These are phyloP conservation scores for Arthrobotrys musiformis DNA, from an alignment of 2,329 filamentous ascomycete genomes.

Conservation along the genomic window DNA sequence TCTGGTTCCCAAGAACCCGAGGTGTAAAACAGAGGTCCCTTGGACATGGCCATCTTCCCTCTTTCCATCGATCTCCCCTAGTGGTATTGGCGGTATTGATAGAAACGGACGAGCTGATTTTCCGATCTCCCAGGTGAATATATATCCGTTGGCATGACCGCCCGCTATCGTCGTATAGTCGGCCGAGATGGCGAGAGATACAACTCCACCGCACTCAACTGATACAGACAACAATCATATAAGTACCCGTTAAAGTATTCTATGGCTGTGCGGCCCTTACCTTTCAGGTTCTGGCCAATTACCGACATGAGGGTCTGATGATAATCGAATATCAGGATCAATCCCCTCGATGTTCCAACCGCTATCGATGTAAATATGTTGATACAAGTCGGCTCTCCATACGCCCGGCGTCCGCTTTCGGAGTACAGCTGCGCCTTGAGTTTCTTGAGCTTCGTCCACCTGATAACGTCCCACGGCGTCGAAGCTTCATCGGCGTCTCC, in stretches of 20 bases:
- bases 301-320: slow-evolving; percentile 94
- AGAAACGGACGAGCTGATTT: slow-evolving; percentile 87
- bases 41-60: slow-evolving; percentile 84
- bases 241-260: neutral
- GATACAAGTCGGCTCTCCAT: slow-evolving; percentile 89
- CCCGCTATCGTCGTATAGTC: slow-evolving; percentile 92
- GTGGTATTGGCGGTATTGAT: slow-evolving; percentile 80
- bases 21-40: slow-evolving; percentile 80
- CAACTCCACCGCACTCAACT: slow-evolving; percentile 88
- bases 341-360: slow-evolving; percentile 90
- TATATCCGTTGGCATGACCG: slow-evolving; percentile 87
- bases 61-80: slow-evolving; percentile 72
- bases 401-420: slow-evolving; percentile 89
- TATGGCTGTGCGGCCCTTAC: slow-evolving; percentile 63
- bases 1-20: slow-evolving; percentile 93
- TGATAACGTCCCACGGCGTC: slow-evolving; percentile 93
- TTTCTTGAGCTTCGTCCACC: slow-evolving; percentile 93
- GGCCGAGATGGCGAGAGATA: slow-evolving; percentile 87
- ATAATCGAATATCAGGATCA: slow-evolving; percentile 96
- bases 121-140: slow-evolving; percentile 95
- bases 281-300: slow-evolving; percentile 91
- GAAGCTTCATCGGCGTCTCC: slow-evolving; percentile 76
- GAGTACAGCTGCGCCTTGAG: slow-evolving; percentile 90
- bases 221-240: slow-evolving; percentile 67
- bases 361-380: slow-evolving; percentile 88